Percentiles rank a stretch among this genome's conserved stretches.
phyloP scores from a whole-genome alignment of 108 stramenopile species.

The Parietichytrium sp. region DNA sequence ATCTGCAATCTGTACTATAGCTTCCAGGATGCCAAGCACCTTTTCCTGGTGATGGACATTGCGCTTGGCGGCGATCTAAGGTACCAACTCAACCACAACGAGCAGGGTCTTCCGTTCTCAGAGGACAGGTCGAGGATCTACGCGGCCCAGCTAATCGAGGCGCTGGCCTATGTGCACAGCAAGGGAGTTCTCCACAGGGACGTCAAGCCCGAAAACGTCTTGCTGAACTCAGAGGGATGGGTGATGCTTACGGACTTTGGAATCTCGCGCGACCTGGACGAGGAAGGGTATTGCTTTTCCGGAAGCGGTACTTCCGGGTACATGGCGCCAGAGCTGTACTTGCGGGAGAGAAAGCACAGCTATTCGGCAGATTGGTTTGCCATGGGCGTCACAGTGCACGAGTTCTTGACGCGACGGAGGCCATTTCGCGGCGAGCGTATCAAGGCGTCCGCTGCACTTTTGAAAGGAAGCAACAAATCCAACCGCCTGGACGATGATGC shows the following conservation, averaged over 20 bases:
- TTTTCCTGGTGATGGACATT: conserved; percentile 40
- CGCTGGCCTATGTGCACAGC: conserved; percentile 45
- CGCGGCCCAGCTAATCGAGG: conserved; percentile 34
- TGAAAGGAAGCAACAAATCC: background rate
- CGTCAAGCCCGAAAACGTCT: conserved; percentile 54
- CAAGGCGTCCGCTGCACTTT: background rate
- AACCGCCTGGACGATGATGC: background rate
- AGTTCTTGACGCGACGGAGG: conserved; percentile 10
- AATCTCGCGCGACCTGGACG: conserved; percentile 47
- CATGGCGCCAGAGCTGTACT: conserved; percentile 23
- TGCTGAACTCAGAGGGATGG: conserved; percentile 48
- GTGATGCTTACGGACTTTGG: conserved; percentile 56
- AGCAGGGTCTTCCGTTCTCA: background rate
- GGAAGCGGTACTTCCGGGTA: conserved; percentile 5
- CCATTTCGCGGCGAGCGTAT: conserved; percentile 7
- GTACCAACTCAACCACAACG: conserved; percentile 39
- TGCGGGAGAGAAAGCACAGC: background rate
- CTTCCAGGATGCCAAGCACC: conserved; percentile 39
- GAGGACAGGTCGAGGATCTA: background rate
- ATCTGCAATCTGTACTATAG: conserved; percentile 44
- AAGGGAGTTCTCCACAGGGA: conserved; percentile 47
- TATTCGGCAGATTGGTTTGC: conserved; percentile 27
- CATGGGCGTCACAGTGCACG: conserved; percentile 9
- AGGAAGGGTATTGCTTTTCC: background rate
- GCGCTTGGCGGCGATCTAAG: conserved; percentile 41